Percentiles rank a stretch among this genome's conserved stretches.
Evolutionary conservation across 2,329 filamentous ascomycete genomes (phyloP).

Genomic region (Sporothrix globosa): DNA sequence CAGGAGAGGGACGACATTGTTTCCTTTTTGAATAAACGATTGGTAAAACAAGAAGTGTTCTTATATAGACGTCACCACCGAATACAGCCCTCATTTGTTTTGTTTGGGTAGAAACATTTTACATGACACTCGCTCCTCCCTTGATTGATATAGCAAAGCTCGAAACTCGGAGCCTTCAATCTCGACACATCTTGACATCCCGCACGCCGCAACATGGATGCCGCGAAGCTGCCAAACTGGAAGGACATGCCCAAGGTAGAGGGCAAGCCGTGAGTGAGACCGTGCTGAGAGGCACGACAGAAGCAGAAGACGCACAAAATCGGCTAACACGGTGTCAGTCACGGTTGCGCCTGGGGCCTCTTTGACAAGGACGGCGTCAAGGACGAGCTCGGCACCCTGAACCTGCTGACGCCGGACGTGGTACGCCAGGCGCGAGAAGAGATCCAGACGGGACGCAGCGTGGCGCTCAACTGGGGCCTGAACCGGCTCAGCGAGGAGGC

Average conservation of each 20-base stretch:
- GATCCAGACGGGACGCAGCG: constrained; percentile 57
- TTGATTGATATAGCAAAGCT: background rate
- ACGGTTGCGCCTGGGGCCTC: constrained; percentile 48
- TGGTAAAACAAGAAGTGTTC: background rate
- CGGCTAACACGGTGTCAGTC: constrained; percentile 37
- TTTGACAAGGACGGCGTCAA: constrained; percentile 51
- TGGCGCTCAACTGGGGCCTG: constrained; percentile 64
- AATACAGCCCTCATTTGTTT: background rate
- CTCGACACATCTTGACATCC: background rate
- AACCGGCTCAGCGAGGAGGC: constrained; percentile 56
- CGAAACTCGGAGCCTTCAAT: background rate
- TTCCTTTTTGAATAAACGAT: background rate
- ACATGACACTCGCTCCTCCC: background rate
- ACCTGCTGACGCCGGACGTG: constrained; percentile 61
- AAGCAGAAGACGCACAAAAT: background rate
- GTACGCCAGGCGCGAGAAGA: constrained; percentile 54
- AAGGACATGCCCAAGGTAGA: constrained; percentile 31
- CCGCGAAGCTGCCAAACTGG: constrained; percentile 21
- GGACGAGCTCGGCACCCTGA: constrained; percentile 64
- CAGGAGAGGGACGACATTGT: background rate
- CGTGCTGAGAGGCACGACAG: background rate
- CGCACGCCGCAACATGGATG: background rate
- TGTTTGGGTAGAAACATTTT: background rate
- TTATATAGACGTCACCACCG: background rate
- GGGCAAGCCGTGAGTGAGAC: constrained; percentile 27